A percentile compares a stretch with the other conserved stretches of the same genome.
These are phyloP conservation scores for Sindora glabra DNA, from an alignment of 306 rosid genomes.

Conservation along the genomic window DNA sequence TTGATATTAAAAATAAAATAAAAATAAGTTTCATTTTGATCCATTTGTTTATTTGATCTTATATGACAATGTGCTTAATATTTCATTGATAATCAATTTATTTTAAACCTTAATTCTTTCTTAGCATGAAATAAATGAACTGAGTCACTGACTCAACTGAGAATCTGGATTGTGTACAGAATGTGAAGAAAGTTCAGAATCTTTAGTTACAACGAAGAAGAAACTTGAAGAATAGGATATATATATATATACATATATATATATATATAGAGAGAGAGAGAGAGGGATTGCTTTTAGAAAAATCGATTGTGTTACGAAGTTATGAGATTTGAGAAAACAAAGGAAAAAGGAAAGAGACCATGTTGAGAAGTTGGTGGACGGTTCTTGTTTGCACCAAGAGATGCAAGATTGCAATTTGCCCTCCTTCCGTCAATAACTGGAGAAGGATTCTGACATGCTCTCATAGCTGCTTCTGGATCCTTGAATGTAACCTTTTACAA, in stretches of 20 bases:
- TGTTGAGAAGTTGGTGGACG: constrained; percentile 55
- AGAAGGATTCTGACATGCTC: constrained; percentile 93
- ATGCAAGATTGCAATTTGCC: constrained; percentile 93
- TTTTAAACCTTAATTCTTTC: too few species aligned
- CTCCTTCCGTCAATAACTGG: constrained; percentile 95
- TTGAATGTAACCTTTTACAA: constrained; percentile 79
- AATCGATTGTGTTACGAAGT: constrained; percentile 26
- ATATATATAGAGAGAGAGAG: too few species aligned
- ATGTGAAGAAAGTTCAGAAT: neutral
- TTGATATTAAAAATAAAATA: too few species aligned
- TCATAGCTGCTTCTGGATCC: constrained; percentile 85
- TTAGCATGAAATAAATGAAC: too few species aligned
- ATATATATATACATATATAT: neutral
- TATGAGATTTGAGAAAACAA: neutral
- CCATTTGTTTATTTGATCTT: neutral
- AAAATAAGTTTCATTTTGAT: constrained; percentile 3
- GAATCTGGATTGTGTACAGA: too few species aligned
- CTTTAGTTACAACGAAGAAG: neutral
- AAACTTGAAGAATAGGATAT: neutral
- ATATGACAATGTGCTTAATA: neutral
- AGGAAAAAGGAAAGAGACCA: constrained; percentile 30
- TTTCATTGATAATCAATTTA: constrained; percentile 4
- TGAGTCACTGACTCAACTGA: too few species aligned
- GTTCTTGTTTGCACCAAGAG: constrained; percentile 82
- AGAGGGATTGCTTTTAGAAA: neutral